phyloP scores from a whole-genome alignment of 2,329 filamentous ascomycete genomes.

The Zymoseptoria ardabiliae region DNA sequence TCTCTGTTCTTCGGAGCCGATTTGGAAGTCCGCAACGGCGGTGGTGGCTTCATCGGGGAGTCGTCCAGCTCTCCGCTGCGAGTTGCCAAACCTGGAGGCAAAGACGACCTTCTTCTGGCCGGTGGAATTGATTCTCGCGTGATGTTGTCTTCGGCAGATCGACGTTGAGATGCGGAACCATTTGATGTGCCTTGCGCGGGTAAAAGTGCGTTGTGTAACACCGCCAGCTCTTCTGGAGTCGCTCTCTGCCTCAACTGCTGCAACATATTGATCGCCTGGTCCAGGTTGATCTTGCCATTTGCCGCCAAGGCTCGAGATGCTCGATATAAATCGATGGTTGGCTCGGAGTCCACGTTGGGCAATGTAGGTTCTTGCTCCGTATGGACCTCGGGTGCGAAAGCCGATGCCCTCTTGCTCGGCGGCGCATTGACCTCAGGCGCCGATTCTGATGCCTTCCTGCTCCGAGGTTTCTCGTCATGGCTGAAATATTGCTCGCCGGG shows the following conservation, averaged over 20 bases:
- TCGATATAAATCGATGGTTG: not conserved
- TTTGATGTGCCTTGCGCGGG: slow-evolving; percentile 26
- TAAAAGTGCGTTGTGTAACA: slow-evolving; percentile 32
- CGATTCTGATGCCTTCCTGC: not conserved
- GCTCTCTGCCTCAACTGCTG: slow-evolving; percentile 43
- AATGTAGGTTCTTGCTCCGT: not conserved
- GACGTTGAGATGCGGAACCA: slow-evolving; percentile 10
- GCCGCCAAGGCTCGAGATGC: slow-evolving; percentile 8
- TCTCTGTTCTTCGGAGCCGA: slow-evolving; percentile 7
- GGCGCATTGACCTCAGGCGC: too few species aligned
- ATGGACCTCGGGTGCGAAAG: not conserved
- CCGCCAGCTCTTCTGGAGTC: slow-evolving; percentile 42
- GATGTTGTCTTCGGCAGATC: slow-evolving; percentile 13
- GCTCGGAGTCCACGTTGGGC: not conserved
- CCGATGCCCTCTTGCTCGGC: too few species aligned
- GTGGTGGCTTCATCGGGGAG: slow-evolving; percentile 6
- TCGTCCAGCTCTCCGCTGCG: slow-evolving; percentile 16
- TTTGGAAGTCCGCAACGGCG: not conserved
- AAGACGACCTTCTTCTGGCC: slow-evolving; percentile 29
- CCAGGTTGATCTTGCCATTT: slow-evolving; percentile 34
- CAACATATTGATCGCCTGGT: slow-evolving; percentile 39
- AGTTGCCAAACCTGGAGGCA: slow-evolving; percentile 33
- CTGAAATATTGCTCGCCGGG: not conserved
- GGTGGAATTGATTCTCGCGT: slow-evolving; percentile 7
- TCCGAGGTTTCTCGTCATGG: not conserved